These are phyloP conservation scores for Candida glucosophila DNA, from an alignment of 1,139 yeast genomes.

Conservation along the genomic window DNA sequence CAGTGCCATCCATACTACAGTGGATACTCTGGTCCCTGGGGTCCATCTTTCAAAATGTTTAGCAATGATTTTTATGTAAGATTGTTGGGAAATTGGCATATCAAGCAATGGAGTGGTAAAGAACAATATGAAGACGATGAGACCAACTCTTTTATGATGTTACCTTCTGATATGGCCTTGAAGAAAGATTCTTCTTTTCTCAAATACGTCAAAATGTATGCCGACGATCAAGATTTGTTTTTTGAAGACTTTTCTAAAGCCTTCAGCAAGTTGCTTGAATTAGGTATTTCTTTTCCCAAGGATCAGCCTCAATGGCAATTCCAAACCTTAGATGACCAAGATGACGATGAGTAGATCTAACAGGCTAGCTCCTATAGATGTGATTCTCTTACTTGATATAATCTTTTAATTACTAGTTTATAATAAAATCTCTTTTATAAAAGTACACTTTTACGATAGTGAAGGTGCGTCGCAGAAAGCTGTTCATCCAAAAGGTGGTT, in stretches of 20 bases:
- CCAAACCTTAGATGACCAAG: constrained; percentile 66
- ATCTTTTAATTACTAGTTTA: too few relatives aligned
- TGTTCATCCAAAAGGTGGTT: too few relatives aligned
- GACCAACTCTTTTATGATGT: constrained; percentile 51
- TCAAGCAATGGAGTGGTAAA: constrained; percentile 33
- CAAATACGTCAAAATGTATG: constrained; percentile 45
- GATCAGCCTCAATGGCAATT: constrained; percentile 40
- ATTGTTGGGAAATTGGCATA: constrained; percentile 27
- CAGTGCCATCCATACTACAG: constrained; percentile 52
- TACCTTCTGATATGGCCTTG: constrained; percentile 55
- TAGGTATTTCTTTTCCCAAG: constrained; percentile 48
- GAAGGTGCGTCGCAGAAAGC: too few relatives aligned
- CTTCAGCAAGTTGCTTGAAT: constrained; percentile 49
- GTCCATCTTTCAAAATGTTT: constrained; percentile 23
- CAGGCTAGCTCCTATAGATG: too few relatives aligned
- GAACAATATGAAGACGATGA: constrained; percentile 29
- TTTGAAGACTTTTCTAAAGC: constrained; percentile 44
- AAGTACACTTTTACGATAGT: too few relatives aligned
- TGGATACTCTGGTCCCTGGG: constrained; percentile 61
- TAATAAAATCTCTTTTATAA: too few relatives aligned
- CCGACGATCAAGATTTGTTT: constrained; percentile 43
- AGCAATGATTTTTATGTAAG: constrained; percentile 28
- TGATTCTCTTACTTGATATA: too few relatives aligned
- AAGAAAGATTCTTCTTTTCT: constrained; percentile 39
- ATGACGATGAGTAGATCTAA: too few relatives aligned